Base-by-base conservation (phyloP, 163 green algal species). In the Coccomyxa subellipsoidea region DNA sequence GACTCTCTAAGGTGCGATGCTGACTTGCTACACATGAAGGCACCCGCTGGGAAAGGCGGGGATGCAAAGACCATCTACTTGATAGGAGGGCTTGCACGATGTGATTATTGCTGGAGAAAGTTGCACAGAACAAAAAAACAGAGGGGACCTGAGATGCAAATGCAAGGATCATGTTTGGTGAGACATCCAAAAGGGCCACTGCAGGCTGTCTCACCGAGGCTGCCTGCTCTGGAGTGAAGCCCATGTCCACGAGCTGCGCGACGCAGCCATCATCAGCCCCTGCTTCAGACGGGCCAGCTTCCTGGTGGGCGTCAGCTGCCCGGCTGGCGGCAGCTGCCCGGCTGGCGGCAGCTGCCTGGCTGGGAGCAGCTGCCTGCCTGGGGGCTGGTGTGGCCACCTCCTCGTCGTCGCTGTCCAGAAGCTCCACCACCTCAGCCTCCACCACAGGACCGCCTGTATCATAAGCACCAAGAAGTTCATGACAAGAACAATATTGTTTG, bases 171-270 rank as follows among this genome's bases (percentile, higher is more conserved):
- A 29, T 66, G 47, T 66, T 12, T 66, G 47, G 12, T 12, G 12
- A 29, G 47, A 66, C 18, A 18, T 66, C 12, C 47, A 66, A 29
- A 18, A 29, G 12, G 12, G 47, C 47, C 18, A 12, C 47, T 29
- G 12, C 47, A 66, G 18, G 12, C 18, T 36, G 66, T 32, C 27
- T 38, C 23, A 87, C 85, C 80, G 80, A 37, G 10, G 38, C 31
- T 1, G 85, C 85, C 39, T 83, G 78, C n/a, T 79, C 81, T 37
- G 80, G 54, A 25, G 54, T 82, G 85, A 83, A 89, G 8, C 83
- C 85, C 85, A 89, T 89, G 18, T 85, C 85, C 69, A 89, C 71
- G 77, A 89, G 77, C 8, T 59, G 27, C 10, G 80, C 80, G 66
- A 87, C 77, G 27, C 85, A 31, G 12, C 36, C 82, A 31, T 85